Conservation (phyloP, 345 rosid species). For the Isatis tinctoria region DNA sequence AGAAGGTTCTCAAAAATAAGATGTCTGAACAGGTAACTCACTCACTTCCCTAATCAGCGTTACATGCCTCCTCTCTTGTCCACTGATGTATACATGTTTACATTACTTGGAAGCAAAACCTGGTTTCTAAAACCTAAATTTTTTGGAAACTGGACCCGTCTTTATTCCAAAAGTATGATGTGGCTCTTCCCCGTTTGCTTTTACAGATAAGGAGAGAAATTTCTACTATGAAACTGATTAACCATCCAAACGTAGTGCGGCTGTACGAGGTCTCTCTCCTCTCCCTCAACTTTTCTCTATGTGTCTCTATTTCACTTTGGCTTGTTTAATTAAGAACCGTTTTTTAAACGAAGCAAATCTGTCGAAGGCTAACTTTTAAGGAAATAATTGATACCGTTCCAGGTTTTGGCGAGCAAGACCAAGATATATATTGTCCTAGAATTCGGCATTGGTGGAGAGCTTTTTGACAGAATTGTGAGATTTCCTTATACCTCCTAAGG, state of each 20-base stretch:
- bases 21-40: constrained; percentile 81
- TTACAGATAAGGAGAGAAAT: constrained; percentile 85
- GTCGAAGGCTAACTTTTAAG: background rate
- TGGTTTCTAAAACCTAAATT: background rate
- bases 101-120: background rate
- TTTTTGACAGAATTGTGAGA: constrained; percentile 77
- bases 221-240: constrained; percentile 85
- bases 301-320: background rate
- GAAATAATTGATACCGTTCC: constrained; percentile 15
- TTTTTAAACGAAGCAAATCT: background rate
- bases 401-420: constrained; percentile 81
- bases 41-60: background rate
- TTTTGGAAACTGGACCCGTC: background rate
- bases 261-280: constrained; percentile 63
- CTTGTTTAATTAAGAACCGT: background rate
- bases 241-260: constrained; percentile 92
- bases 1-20: constrained; percentile 89
- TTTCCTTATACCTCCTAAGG: background rate
- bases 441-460: constrained; percentile 73
- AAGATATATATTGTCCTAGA: constrained; percentile 69
- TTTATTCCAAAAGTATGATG: background rate
- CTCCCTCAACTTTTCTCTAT: background rate
- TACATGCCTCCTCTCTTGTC: background rate
- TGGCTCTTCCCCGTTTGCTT: constrained; percentile 13
- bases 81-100: background rate